phyloP scores from a whole-genome alignment of 306 rosid species.

The Fragaria iinumae region DNA sequence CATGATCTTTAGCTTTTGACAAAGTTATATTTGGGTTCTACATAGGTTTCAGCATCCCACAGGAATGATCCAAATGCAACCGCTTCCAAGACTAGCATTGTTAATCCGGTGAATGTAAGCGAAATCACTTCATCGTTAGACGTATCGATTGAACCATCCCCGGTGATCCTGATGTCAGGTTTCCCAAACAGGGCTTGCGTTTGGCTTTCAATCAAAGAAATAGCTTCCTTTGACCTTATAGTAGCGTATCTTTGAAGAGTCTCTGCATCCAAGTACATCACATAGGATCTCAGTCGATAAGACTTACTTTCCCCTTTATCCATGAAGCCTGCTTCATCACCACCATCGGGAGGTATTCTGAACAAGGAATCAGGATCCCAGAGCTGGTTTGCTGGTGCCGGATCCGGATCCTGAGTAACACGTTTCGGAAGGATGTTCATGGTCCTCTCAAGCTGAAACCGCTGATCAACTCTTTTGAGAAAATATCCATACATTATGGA shows the following conservation, averaged over 20 bases:
- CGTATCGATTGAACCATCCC: constrained; percentile 70
- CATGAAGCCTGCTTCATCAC: constrained; percentile 34
- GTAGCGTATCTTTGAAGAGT: constrained; percentile 87
- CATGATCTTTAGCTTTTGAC: constrained; percentile 39
- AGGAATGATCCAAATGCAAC: constrained; percentile 85
- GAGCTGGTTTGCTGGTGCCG: constrained; percentile 54
- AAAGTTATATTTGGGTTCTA: constrained; percentile 76
- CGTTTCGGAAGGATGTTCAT: constrained; percentile 79
- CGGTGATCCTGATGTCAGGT: constrained; percentile 62
- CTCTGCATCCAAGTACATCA: constrained; percentile 79
- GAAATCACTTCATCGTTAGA: constrained; percentile 63
- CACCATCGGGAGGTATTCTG: constrained; percentile 48
- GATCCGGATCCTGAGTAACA: constrained; percentile 42
- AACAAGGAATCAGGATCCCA: constrained; percentile 96
- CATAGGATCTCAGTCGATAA: constrained; percentile 64
- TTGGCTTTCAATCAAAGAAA: constrained; percentile 90
- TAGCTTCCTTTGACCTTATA: constrained; percentile 84
- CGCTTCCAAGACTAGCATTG: constrained; percentile 85
- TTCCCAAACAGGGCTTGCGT: constrained; percentile 87
- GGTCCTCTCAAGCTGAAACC: constrained; percentile 84
- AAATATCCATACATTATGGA: constrained; percentile 97
- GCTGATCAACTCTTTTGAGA: constrained; percentile 86
- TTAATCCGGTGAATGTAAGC: constrained; percentile 61
- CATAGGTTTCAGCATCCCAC: constrained; percentile 81
- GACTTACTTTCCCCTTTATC: constrained; percentile 40